A percentile compares a stretch with the other conserved stretches of the same genome.
phyloP scores from a whole-genome alignment of 768 basidiomycete species.

The Mycena maculata region DNA sequence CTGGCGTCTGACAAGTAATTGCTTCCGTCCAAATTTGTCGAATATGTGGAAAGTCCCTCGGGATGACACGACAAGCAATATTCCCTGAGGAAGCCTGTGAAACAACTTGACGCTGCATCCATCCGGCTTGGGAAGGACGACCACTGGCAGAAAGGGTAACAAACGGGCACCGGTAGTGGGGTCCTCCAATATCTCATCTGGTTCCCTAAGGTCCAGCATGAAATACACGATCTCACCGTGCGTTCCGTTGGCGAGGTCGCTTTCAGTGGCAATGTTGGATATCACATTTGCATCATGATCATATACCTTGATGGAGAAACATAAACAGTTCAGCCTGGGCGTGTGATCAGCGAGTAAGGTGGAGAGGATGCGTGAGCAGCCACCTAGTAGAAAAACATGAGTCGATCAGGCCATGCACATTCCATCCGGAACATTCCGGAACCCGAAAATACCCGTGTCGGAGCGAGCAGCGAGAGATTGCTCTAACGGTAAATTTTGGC shows the following conservation, averaged over 20 bases:
- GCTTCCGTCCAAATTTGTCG: background rate
- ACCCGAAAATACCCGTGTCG: too few relatives aligned
- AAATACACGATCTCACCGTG: slow-evolving; percentile 47
- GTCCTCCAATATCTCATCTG: background rate
- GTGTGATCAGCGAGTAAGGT: too few relatives aligned
- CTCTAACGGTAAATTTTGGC: too few relatives aligned
- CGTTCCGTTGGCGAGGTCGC: slow-evolving; percentile 54
- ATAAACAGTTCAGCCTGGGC: too few relatives aligned
- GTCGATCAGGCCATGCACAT: too few relatives aligned
- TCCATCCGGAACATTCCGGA: too few relatives aligned
- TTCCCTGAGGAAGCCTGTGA: slow-evolving; percentile 38
- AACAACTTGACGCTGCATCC: slow-evolving; percentile 32
- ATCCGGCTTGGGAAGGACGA: slow-evolving; percentile 46
- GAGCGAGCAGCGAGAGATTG: too few relatives aligned
- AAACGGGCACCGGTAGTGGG: slow-evolving; percentile 17
- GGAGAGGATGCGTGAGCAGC: too few relatives aligned
- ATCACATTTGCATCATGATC: too few relatives aligned
- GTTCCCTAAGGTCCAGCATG: slow-evolving; percentile 46
- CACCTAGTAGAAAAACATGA: too few relatives aligned
- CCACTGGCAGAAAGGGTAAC: slow-evolving; percentile 45
- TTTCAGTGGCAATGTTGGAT: slow-evolving; percentile 46
- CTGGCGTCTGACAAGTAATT: slow-evolving; percentile 37
- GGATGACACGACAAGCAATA: slow-evolving; percentile 39
- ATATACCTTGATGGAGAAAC: too few relatives aligned
- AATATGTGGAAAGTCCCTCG: slow-evolving; percentile 15